These are phyloP conservation scores for Beverwykella pulmonaria DNA, from an alignment of 495 filamentous ascomycete genomes.

Conservation along the genomic window DNA sequence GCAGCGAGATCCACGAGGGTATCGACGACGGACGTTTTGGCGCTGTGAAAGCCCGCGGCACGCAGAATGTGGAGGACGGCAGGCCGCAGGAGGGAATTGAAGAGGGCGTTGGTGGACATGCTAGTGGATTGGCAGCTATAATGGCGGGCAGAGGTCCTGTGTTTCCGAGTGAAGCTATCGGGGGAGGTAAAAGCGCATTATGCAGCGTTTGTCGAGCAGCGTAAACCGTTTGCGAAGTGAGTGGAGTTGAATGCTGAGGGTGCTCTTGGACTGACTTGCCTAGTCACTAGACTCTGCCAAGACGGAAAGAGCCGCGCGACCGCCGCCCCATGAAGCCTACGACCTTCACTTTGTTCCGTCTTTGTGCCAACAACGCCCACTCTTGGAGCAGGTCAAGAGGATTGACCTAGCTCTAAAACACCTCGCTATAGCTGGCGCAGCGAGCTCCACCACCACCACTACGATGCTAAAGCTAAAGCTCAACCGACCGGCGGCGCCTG, in stretches of 20 bases:
- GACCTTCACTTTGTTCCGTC: no score
- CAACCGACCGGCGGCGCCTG: constrained; percentile 28
- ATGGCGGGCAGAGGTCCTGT: constrained; percentile 24
- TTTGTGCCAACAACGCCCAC: no score
- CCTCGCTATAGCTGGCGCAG: no score
- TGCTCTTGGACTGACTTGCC: neutral
- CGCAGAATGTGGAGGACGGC: constrained; percentile 83
- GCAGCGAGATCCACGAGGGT: constrained; percentile 73
- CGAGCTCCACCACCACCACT: neutral
- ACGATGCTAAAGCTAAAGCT: constrained; percentile 59
- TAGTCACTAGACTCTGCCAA: neutral
- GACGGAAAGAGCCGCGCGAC: neutral
- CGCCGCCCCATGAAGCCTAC: neutral
- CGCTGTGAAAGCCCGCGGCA: constrained; percentile 78
- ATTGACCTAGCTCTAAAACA: no score
- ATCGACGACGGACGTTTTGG: constrained; percentile 75
- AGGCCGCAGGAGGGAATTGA: constrained; percentile 78
- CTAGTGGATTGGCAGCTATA: constrained; percentile 5
- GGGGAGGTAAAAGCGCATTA: constrained; percentile 14
- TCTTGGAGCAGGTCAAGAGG: no score
- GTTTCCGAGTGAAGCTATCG: constrained; percentile 4
- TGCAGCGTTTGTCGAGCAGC: neutral
- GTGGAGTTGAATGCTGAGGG: neutral
- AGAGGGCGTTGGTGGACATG: constrained; percentile 51
- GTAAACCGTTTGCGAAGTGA: neutral